phyloP scores from a whole-genome alignment of 176 grass and related monocot species.

The Puya raimondii region DNA sequence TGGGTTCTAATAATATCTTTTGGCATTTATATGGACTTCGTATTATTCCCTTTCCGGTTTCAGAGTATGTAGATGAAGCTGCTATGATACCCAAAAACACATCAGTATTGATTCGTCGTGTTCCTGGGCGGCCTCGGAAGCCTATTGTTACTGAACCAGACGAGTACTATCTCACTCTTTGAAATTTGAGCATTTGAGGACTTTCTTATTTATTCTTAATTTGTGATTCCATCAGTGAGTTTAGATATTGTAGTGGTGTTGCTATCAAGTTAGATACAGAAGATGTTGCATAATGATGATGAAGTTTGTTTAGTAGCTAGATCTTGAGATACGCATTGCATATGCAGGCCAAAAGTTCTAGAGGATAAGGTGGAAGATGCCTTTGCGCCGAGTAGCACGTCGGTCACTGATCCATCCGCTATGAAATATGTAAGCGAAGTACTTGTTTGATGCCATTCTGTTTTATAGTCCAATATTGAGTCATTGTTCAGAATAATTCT shows the following conservation, averaged over 20 bases:
- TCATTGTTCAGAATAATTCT: background rate
- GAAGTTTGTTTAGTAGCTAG: constrained; percentile 1
- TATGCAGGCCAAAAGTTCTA: constrained; percentile 65
- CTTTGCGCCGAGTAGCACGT: constrained; percentile 32
- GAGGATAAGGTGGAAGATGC: constrained; percentile 56
- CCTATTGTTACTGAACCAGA: constrained; percentile 66
- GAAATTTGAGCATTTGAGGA: constrained; percentile 21
- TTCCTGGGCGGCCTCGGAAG: constrained; percentile 79
- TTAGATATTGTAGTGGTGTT: constrained; percentile 1
- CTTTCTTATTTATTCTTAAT: constrained; percentile 28
- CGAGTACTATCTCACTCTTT: constrained; percentile 71
- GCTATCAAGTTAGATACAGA: background rate
- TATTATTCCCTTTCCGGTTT: constrained; percentile 39
- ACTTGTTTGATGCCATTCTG: background rate
- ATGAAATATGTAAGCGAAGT: constrained; percentile 67
- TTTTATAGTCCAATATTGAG: background rate
- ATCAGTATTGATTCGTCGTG: constrained; percentile 89
- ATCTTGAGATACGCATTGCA: constrained; percentile 17
- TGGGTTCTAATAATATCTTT: constrained; percentile 17
- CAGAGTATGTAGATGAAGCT: constrained; percentile 94
- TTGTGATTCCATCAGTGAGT: background rate
- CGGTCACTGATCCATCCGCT: constrained; percentile 46
- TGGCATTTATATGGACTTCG: constrained; percentile 37
- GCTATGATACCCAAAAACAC: constrained; percentile 97
- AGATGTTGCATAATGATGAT: constrained; percentile 7